Base-by-base conservation (phyloP, 768 basidiomycete genomes). In the Psilocybe subaeruginosa region DNA sequence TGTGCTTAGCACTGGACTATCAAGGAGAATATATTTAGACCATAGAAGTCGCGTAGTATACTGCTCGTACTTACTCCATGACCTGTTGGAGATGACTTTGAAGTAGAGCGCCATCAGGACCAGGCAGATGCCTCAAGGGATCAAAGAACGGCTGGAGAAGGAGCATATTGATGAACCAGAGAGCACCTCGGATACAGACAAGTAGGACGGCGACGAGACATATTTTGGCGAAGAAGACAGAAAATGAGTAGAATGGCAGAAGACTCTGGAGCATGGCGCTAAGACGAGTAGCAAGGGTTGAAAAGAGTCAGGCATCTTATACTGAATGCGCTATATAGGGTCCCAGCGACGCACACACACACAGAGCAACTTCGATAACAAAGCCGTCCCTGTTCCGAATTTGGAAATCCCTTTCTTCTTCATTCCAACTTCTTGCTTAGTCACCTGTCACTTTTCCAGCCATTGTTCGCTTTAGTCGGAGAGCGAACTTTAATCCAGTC, bases 91-190 rank as follows among this genome's bases (percentile, higher is more conserved):
- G 73, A 68, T 84, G 82, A 56, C 74, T 82, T 60, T 81, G 69
- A 30, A 83, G 72, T 4, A 71, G 65, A 11, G 76, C 61, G 6
- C 73, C 83, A 29, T 76, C 70, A 7, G 82, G 83, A 0, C 85
- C 85, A 39, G 82, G 82, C 11, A 86, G 68, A 35, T 77, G 72
- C 54, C 73, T 68, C 49, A 86, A 70, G 16, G 84, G 83, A 68
- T 85, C 84, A 43, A 72, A 76, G 3, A 74, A 68, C 12, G 85
- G 83, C n/a, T 74, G 66, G 17, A 84, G 53, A 41, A 81, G 37
- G 17, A 84, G 59, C 69, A 81, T 67, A 60, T 83, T 76, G 50
- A 82, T 50, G 56, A 83, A 66, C 77, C 80, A 82, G 16, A 74
- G 35, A 11, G 75, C 27, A 35, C 70, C 76, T 65, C 77, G 74